A percentile compares a stretch with the other conserved stretches of the same genome.
Evolutionary conservation across 495 filamentous ascomycete genomes (phyloP).

Genomic region (Daldinia grandis): DNA sequence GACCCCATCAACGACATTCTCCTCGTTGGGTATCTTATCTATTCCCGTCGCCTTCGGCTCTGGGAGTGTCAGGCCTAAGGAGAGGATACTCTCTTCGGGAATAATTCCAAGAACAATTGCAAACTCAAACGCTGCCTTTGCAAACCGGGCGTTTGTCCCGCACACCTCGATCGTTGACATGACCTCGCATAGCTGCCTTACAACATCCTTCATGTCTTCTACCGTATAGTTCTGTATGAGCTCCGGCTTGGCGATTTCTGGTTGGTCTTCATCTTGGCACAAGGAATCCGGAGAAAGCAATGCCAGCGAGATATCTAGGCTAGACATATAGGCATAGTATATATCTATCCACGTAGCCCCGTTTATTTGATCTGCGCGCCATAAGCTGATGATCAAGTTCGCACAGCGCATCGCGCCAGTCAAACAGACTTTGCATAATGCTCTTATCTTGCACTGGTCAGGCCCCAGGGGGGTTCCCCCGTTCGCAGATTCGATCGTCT

Average conservation of each 20-base stretch:
- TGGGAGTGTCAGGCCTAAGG: slow-evolving; percentile 6
- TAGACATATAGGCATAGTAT: slow-evolving; percentile 33
- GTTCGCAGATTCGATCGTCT: slow-evolving; percentile 18
- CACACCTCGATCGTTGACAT: slow-evolving; percentile 37
- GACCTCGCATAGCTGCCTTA: slow-evolving; percentile 29
- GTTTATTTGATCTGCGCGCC: slow-evolving; percentile 32
- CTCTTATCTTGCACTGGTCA: slow-evolving; percentile 19
- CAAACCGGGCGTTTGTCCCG: slow-evolving; percentile 37
- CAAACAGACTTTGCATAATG: slow-evolving; percentile 30
- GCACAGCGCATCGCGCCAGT: slow-evolving; percentile 34
- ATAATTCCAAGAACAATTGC: slow-evolving; percentile 29
- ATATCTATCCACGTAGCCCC: slow-evolving; percentile 38
- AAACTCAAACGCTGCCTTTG: slow-evolving; percentile 37
- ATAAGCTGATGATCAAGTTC: slow-evolving; percentile 17
- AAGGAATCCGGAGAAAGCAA: slow-evolving; percentile 24
- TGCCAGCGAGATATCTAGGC: slow-evolving; percentile 34
- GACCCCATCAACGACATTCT: too few species aligned
- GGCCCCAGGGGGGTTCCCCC: slow-evolving; percentile 13
- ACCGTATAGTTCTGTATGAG: slow-evolving; percentile 17
- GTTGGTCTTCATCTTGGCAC: slow-evolving; percentile 14
- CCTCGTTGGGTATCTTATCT: neutral
- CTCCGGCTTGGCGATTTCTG: slow-evolving; percentile 14
- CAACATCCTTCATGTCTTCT: slow-evolving; percentile 27
- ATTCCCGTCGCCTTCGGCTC: neutral
- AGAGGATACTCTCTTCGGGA: slow-evolving; percentile 11